Conservation (phyloP, 2,329 filamentous ascomycete genomes). For the Ophiostoma quercus region DNA sequence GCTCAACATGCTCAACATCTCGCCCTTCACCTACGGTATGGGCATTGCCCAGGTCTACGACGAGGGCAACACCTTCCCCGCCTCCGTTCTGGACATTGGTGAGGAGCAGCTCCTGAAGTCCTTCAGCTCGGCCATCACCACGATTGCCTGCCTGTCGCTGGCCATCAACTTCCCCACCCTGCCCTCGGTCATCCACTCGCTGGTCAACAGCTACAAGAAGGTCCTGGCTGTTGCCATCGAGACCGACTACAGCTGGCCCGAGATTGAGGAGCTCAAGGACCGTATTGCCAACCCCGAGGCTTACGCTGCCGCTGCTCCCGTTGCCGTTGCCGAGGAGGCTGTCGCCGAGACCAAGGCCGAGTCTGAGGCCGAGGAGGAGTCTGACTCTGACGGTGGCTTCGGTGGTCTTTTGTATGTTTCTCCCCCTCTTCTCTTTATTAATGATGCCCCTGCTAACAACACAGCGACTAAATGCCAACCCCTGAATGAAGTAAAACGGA, state of each 20-base stretch:
- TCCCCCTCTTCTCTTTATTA: no score
- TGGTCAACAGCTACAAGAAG: conserved; percentile 99
- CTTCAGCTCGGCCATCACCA: conserved; percentile 74
- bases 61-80: conserved; percentile 85
- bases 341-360: conserved; percentile 59
- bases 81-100: conserved; percentile 83
- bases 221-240: conserved; percentile 79
- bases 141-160: conserved; percentile 86
- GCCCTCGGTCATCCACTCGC: conserved; percentile 90
- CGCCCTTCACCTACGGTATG: conserved; percentile 99
- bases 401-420: conserved; percentile 62
- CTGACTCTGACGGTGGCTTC: conserved; percentile 61
- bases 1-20: conserved; percentile 99
- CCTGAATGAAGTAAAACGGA: conserved; percentile 14
- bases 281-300: conserved; percentile 98
- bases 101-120: conserved; percentile 88
- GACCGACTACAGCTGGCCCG: conserved; percentile 90
- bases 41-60: conserved; percentile 95
- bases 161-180: conserved; percentile 93
- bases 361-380: conserved; percentile 67
- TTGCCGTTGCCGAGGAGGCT: conserved; percentile 52
- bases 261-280: conserved; percentile 98
- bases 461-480: conserved; percentile 26
- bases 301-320: conserved; percentile 79
- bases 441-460: conserved; percentile 8